Base-by-base conservation (phyloP, 2,329 filamentous ascomycete species). In the Capronia epimyces region DNA sequence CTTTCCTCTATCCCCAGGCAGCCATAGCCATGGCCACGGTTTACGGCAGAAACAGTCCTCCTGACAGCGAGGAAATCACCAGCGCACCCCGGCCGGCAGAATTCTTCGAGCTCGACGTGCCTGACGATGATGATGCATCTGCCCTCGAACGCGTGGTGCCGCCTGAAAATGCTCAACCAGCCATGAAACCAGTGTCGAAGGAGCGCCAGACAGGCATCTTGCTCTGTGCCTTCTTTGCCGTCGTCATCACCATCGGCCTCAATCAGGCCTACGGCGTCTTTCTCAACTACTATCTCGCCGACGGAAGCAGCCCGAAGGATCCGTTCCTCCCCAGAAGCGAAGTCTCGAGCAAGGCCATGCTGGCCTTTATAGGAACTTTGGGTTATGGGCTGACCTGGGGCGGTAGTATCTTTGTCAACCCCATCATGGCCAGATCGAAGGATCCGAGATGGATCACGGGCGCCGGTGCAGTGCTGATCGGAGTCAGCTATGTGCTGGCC, bases 191-290 rank as follows among this genome's bases (percentile, higher is more conserved):
- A 0, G 62, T 71, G 12, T 68, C 71, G 1, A 66, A 67, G 29
- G 64, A 65, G 50, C 70, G 71, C 41, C 74, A 76, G 62, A 64
- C 67, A 4, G 54, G 66, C 1, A 71, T 76, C 18, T 64, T 76
- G 12, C 52, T 69, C 15, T 72, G 72, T 0, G 68, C 69, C 4
- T 76, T 76, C 44, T 55, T 70, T 0, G 70, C 70, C 34, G 73
- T 75, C 29, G 67, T 67, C 42, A 66, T 76, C 18, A 75, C 74
- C 2, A 73, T 76, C 42, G 73, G 74, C 9, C 69, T 76, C 49
- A 77, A 77, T 55, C 73, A 76, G 50, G 68, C 66, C 27, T 77
- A 71, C 54, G 73, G 74, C 8, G 71, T 76, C 8, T 77, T 76
- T 46, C 74, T 76, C 55, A 66, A 71, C 42, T 75, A 73, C 57